A percentile compares a stretch with the other conserved stretches of the same genome.
These are phyloP conservation scores for Tylopilus rubrobrunneus DNA, from an alignment of 768 basidiomycete species.

Conservation along the genomic window DNA sequence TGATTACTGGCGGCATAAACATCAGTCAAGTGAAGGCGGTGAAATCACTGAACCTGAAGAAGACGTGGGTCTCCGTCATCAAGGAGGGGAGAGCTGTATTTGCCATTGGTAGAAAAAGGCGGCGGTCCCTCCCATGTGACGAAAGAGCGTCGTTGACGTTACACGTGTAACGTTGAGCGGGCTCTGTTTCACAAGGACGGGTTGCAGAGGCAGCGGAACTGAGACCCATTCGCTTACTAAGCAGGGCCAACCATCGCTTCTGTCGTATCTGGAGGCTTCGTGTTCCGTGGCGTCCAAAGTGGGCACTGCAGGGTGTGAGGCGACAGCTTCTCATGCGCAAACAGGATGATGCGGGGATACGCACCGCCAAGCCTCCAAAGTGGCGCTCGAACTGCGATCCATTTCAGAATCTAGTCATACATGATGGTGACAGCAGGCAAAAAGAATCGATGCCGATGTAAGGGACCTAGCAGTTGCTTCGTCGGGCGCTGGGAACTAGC, in stretches of 20 bases:
- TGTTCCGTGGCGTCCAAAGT: constrained; percentile 1
- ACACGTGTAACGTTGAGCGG: constrained; percentile 29
- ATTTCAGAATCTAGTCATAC: constrained; percentile 3
- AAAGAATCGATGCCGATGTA: background rate
- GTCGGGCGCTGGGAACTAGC: background rate
- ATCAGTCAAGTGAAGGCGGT: background rate
- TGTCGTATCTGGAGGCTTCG: background rate
- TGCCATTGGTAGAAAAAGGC: background rate
- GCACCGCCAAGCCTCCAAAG: background rate
- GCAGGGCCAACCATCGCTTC: constrained; percentile 11
- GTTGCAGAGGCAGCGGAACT: background rate
- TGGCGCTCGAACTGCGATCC: background rate
- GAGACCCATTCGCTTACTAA: constrained; percentile 3
- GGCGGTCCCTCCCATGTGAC: background rate
- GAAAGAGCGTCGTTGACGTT: constrained; percentile 16
- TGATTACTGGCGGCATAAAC: background rate
- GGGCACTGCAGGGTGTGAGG: background rate
- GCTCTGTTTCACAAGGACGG: background rate
- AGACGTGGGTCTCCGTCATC: background rate
- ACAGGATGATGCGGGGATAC: background rate
- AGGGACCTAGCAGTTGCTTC: background rate
- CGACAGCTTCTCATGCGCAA: background rate
- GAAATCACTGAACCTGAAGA: background rate
- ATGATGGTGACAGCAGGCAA: background rate
- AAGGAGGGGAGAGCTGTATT: background rate